A percentile compares a stretch with the other conserved stretches of the same genome.
Evolutionary conservation across 2,329 filamentous ascomycete species (phyloP).

Genomic region (Niveomyces coronatus): DNA sequence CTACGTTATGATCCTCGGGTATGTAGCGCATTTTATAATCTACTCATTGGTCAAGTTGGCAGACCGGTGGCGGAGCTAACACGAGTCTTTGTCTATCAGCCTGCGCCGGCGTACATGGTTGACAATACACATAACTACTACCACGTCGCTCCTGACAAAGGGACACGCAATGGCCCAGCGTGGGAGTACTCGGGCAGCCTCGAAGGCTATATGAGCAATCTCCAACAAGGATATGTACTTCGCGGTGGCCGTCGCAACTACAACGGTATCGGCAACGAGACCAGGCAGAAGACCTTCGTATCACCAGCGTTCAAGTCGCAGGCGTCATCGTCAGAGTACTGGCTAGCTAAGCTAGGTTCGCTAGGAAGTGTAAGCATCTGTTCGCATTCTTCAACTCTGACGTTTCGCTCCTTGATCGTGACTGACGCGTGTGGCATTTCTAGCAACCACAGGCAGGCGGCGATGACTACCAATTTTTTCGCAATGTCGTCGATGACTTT

Average conservation of each 20-base stretch:
- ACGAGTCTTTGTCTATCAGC: slow-evolving; percentile 4
- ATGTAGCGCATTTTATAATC: neutral
- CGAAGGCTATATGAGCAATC: neutral
- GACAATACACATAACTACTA: slow-evolving; percentile 15
- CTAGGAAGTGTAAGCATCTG: neutral
- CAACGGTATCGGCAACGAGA: slow-evolving; percentile 1
- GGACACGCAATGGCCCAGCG: slow-evolving; percentile 1
- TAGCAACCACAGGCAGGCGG: slow-evolving; percentile 11
- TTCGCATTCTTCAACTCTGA: neutral
- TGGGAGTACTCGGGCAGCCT: slow-evolving; percentile 8
- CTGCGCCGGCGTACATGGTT: slow-evolving; percentile 14
- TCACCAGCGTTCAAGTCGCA: neutral
- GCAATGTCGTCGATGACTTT: slow-evolving; percentile 39
- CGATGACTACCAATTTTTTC: slow-evolving; percentile 42
- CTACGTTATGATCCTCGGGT: neutral
- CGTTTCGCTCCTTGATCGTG: neutral
- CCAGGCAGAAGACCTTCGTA: neutral
- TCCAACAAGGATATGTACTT: slow-evolving; percentile 5
- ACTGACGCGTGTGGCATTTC: neutral
- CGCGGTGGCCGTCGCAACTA: slow-evolving; percentile 10
- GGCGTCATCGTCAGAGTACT: slow-evolving; percentile 5
- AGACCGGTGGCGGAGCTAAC: neutral
- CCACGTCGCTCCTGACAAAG: slow-evolving; percentile 11
- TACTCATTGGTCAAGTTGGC: neutral
- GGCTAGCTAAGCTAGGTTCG: slow-evolving; percentile 2